A percentile compares a stretch with the other conserved stretches of the same genome.
Conservation (phyloP, 306 rosid species). For the Cucumis hystrix region DNA sequence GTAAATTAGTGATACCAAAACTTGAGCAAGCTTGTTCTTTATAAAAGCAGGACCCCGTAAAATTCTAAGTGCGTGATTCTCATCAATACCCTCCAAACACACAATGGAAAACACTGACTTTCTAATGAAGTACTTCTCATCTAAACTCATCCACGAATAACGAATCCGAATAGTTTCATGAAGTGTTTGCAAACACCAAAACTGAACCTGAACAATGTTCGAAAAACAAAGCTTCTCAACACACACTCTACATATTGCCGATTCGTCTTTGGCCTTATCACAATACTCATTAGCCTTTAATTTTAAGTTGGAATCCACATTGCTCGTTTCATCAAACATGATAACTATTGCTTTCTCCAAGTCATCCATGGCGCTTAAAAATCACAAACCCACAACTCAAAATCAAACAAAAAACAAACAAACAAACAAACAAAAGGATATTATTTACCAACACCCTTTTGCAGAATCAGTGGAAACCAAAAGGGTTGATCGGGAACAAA, state of each 20-base stretch:
- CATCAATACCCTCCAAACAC: slow-evolving; percentile 48
- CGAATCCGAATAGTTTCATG: slow-evolving; percentile 57
- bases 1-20: slow-evolving; percentile 66
- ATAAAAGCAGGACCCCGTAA: slow-evolving; percentile 70
- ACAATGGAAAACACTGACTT: slow-evolving; percentile 62
- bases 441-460: not conserved
- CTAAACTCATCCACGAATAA: slow-evolving; percentile 50
- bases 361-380: slow-evolving; percentile 53
- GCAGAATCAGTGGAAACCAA: slow-evolving; percentile 9
- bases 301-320: slow-evolving; percentile 48
- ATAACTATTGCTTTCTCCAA: slow-evolving; percentile 76
- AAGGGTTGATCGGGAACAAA: not conserved
- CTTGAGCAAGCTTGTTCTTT: slow-evolving; percentile 74
- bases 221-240: slow-evolving; percentile 60
- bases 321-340: slow-evolving; percentile 70
- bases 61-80: slow-evolving; percentile 41
- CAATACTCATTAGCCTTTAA: slow-evolving; percentile 53
- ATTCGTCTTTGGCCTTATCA: slow-evolving; percentile 49
- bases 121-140: slow-evolving; percentile 64
- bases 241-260: slow-evolving; percentile 56
- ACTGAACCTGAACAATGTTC: slow-evolving; percentile 64
- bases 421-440: not conserved
- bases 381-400: not conserved
- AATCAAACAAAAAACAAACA: not conserved
- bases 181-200: slow-evolving; percentile 87